Base-by-base conservation (phyloP, 1,139 yeast species). In the Yamadazyma oceani region DNA sequence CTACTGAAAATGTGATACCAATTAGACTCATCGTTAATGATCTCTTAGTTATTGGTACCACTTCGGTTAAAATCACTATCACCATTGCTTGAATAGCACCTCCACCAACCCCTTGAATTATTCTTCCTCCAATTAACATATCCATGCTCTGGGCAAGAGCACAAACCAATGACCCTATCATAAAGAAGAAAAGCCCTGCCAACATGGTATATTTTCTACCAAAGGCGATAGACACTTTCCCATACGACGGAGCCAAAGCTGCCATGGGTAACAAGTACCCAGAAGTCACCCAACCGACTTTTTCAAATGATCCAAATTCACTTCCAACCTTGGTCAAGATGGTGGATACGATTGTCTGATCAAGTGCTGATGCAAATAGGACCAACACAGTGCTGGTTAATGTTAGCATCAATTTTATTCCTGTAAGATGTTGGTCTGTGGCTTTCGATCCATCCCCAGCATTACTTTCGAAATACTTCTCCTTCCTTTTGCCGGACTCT, bases 101-200 rank as follows among this genome's bases (percentile, higher is more conserved):
- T 7, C 84, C 90, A 12, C 92, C 94, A 34, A 80, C 52, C 38
- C 94, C 94, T 37, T 82, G 81, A 25, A 85, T 62, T 5, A 80
- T 82, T 49, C 92, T 68, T 1, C 88, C 90, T 1, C 80, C 87
- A 43, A 85, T 80, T 37, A 84, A 60, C 69, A 76, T 73, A 46
- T 70, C 64, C 80, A 82, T 80, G 27, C 69, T 67, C 14, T 55
- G 64, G 0, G 89, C 66, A 4, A 81, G 55, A 0, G 81, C 90
- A 25, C 80, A 67, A 3, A 83, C 59, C 36, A 83, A 64, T 2
- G 87, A 80, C 0, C 89, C 89, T 2, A 73, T 51, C 52, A 79
- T 84, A 49, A 83, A 83, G 2, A 83, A 51, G 9, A 74, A 49
- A 9, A 82, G 65, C 1, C 82, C 77, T 1, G 57, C 59, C 10